phyloP scores from a whole-genome alignment of 169 alveolate species.

The Eimeria praecox region DNA sequence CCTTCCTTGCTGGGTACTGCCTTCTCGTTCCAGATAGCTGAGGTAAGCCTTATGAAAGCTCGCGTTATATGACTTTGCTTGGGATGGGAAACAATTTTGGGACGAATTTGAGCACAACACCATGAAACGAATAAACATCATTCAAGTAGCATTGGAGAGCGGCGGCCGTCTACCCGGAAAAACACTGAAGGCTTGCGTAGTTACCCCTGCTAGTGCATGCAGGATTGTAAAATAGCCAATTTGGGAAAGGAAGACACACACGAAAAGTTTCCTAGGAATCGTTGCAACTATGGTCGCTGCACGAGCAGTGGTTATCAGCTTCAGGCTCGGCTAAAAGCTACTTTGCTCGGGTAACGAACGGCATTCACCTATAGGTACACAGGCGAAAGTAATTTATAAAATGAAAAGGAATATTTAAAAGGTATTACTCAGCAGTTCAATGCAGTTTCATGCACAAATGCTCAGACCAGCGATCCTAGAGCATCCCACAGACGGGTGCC shows the following conservation, averaged over 20 bases:
- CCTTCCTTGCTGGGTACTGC: background rate
- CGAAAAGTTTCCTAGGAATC: background rate
- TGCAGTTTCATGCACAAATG: background rate
- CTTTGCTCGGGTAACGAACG: background rate
- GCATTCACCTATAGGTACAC: background rate
- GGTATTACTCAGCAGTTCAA: background rate
- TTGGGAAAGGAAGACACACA: background rate
- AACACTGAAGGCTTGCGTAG: background rate
- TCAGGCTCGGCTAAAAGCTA: background rate
- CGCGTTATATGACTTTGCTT: background rate
- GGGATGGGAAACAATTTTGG: background rate
- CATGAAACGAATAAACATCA: constrained; percentile 4
- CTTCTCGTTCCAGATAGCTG: background rate
- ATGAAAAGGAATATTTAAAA: background rate
- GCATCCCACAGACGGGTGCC: constrained; percentile 27
- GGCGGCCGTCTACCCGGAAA: background rate
- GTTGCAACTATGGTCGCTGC: background rate
- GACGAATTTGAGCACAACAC: background rate
- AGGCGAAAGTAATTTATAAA: background rate
- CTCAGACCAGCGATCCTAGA: background rate
- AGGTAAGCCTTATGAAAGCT: background rate
- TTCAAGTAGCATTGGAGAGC: constrained; percentile 13
- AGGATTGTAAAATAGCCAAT: background rate
- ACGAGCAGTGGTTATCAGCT: constrained; percentile 10
- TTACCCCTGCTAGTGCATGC: background rate